These are phyloP conservation scores for Trapa bicornis DNA, from an alignment of 345 rosid species.

Conservation along the genomic window DNA sequence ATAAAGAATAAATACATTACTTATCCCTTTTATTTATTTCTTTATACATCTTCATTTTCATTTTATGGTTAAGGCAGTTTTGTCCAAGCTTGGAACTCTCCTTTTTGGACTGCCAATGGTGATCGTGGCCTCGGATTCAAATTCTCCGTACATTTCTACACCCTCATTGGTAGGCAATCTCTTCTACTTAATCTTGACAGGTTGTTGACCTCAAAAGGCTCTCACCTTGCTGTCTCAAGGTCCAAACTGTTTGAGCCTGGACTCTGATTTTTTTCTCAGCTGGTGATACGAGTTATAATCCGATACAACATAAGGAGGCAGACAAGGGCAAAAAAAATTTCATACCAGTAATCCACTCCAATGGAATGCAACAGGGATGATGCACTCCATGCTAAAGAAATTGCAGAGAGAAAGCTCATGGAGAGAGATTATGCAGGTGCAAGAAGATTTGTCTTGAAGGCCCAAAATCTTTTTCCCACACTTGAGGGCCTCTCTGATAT, in stretches of 20 bases:
- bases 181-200: neutral
- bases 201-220: neutral
- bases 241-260: neutral
- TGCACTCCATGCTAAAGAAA: conserved; percentile 70
- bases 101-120: neutral
- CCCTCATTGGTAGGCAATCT: conserved; percentile 2
- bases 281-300: neutral
- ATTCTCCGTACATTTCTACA: conserved; percentile 5
- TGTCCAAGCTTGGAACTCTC: neutral
- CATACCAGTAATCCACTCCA: conserved; percentile 2
- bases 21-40: neutral
- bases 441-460: conserved; percentile 59
- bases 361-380: conserved; percentile 97
- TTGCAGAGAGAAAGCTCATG: conserved; percentile 67
- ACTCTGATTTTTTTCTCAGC: neutral
- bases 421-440: conserved; percentile 68
- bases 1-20: conserved; percentile 1
- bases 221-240: neutral
- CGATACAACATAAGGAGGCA: conserved; percentile 1
- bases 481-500: conserved; percentile 60
- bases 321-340: conserved; percentile 8
- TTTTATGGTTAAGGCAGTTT: neutral
- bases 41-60: neutral
- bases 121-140: conserved; percentile 12
- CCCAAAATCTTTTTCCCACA: conserved; percentile 59